Evolutionary conservation across 768 basidiomycete genomes (phyloP).

Genomic region (Boletus rubescentipes): DNA sequence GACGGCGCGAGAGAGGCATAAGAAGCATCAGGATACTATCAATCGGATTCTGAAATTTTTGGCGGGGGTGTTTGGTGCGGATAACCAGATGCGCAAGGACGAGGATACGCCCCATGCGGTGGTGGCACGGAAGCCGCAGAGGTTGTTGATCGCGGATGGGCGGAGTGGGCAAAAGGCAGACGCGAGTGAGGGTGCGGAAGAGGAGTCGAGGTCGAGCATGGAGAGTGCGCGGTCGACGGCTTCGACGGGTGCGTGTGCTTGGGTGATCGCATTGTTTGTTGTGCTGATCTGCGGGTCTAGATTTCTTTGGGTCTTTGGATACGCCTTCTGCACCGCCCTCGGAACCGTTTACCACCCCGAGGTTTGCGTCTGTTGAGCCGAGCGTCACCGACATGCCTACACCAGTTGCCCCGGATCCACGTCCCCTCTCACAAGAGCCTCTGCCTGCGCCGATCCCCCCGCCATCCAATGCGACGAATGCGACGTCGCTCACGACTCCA

Average conservation of each 20-base stretch:
- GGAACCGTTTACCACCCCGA: constrained; percentile 27
- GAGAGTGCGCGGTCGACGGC: constrained; percentile 25
- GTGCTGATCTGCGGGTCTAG: constrained; percentile 26
- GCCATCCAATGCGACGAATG: constrained; percentile 13
- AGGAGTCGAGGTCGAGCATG: constrained; percentile 34
- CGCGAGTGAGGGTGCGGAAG: constrained; percentile 40
- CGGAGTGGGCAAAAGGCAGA: constrained; percentile 38
- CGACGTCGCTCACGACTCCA: constrained; percentile 3
- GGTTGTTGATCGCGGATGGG: constrained; percentile 69
- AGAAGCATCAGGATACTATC: constrained; percentile 95
- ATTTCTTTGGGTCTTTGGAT: constrained; percentile 43
- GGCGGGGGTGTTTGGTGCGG: constrained; percentile 80
- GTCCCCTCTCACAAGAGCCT: constrained; percentile 13
- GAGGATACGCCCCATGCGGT: constrained; percentile 41
- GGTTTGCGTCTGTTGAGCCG: constrained; percentile 30
- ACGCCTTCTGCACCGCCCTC: constrained; percentile 43
- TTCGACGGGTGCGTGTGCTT: constrained; percentile 10
- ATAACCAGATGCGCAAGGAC: constrained; percentile 38
- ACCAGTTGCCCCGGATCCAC: constrained; percentile 12
- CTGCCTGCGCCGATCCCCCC: constrained; percentile 13
- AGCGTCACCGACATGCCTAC: constrained; percentile 18
- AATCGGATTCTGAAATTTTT: constrained; percentile 94
- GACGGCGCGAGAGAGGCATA: constrained; percentile 71
- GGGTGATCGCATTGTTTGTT: not conserved
- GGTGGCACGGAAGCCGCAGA: constrained; percentile 47